Base-by-base conservation (phyloP, 768 basidiomycete species). In the Boletus bicolor region DNA sequence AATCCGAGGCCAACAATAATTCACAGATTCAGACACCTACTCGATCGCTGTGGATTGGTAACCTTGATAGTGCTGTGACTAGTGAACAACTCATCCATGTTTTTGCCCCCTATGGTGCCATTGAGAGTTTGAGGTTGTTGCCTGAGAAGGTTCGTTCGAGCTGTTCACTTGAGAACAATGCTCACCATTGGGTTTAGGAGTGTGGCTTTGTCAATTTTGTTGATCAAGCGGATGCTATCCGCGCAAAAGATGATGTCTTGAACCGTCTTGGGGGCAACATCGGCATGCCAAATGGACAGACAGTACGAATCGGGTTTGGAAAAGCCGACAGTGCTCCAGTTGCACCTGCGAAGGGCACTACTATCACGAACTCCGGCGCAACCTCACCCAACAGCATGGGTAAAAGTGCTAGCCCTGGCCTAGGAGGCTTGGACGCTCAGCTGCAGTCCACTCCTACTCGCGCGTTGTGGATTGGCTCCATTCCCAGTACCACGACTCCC, bases 181-280 rank as follows among this genome's bases (percentile, higher is more conserved):
- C 68, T 71, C n/a, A 71, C 35, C n/a, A 15, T 44, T 45, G 7
- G 34, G 49, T 55, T 37, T 57, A 98, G 95, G 94, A 97, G 71
- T 99, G 97, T 68, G 97, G 96, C 9, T 99, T 99, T 69, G 96
- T 99, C 68, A 99, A 99, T 70, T 99, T 97, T 69, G 92, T 97
- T 44, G 94, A 97, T 60, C 89, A 91, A 69, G 81, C 85, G 1
- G 96, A 98, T 71, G 96, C 96, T n/a, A 87, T 98, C 60, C 86
- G 93, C 55, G 97, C 97, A 12, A 96, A 97, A 68, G 97, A 99
- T 28, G 97, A 99, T 72, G 95, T 99, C 39, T 79, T 97, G 51
- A 98, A 96, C 71, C 86, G 96, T 24, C 82, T 98, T 26, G 93
- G 93, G 45, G 95, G 96, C 7, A 90, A 92, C 62, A 93, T 97